Percentiles rank a stretch among this genome's conserved stretches.
phyloP scores from a whole-genome alignment of 352 stramenopile genomes.

The Elongisporangium undulatum region DNA sequence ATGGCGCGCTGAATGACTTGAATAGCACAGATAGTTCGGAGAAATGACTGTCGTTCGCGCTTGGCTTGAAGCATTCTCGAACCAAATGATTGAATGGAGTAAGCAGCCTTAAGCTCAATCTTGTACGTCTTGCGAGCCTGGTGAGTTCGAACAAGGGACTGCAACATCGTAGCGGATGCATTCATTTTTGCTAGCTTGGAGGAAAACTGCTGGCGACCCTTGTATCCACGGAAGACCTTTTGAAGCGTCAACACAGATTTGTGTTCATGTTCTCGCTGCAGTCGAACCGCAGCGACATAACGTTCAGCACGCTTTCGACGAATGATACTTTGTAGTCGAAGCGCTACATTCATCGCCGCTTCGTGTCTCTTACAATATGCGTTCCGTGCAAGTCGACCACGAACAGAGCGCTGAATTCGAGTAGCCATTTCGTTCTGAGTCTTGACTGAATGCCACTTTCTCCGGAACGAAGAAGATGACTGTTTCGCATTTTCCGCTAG shows the following conservation, averaged over 20 bases:
- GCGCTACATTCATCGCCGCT: constrained; percentile 21
- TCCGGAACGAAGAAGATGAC: constrained; percentile 8
- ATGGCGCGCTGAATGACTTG: constrained; percentile 5
- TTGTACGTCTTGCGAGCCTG: constrained; percentile 22
- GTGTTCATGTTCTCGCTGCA: constrained; percentile 16
- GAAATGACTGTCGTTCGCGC: constrained; percentile 3
- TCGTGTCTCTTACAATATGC: constrained; percentile 19
- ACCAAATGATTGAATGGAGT: constrained; percentile 27
- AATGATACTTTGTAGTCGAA: constrained; percentile 30
- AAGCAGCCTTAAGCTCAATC: constrained; percentile 17
- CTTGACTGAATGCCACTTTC: background rate
- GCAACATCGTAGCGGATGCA: constrained; percentile 24
- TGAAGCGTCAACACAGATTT: constrained; percentile 32
- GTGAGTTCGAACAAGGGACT: constrained; percentile 27
- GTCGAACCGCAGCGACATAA: constrained; percentile 15
- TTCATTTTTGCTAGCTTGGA: constrained; percentile 15
- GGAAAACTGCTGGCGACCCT: constrained; percentile 28
- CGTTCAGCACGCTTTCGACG: constrained; percentile 28
- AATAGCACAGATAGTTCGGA: background rate
- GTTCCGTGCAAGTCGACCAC: constrained; percentile 29
- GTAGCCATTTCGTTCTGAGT: constrained; percentile 38
- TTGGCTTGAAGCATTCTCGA: constrained; percentile 10
- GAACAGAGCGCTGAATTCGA: constrained; percentile 35
- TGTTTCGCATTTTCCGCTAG: constrained; percentile 2
- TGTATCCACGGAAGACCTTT: constrained; percentile 26